Evolutionary conservation across 2,329 filamentous ascomycete species (phyloP).

Genomic region (Pseudogymnoascus sp.): DNA sequence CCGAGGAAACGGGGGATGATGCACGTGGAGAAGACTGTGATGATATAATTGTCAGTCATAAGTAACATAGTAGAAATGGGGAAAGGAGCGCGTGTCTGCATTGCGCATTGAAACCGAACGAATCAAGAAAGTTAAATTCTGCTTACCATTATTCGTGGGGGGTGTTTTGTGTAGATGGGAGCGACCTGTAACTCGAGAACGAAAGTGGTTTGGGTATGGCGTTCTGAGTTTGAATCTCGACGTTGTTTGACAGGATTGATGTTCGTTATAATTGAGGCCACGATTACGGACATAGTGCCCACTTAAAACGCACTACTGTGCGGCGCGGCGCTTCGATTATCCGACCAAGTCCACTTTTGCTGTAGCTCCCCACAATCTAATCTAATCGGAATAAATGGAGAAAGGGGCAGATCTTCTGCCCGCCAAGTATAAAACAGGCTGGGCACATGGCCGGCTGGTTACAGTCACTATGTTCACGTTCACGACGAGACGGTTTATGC

Average conservation of each 20-base stretch:
- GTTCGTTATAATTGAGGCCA: constrained; percentile 9
- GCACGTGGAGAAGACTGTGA: constrained; percentile 31
- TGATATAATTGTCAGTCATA: neutral
- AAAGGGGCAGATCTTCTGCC: neutral
- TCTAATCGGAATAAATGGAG: constrained; percentile 6
- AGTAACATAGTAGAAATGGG: neutral
- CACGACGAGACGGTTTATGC: too few species aligned
- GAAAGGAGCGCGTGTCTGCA: neutral
- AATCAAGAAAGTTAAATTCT: neutral
- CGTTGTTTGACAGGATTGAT: neutral
- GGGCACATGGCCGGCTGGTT: neutral
- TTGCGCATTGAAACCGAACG: neutral
- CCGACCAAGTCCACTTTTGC: neutral
- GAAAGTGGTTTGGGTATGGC: constrained; percentile 1
- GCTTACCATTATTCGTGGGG: neutral
- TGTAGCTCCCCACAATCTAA: constrained; percentile 7
- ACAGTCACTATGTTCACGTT: neutral
- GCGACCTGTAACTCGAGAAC: constrained; percentile 1
- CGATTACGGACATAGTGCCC: constrained; percentile 9
- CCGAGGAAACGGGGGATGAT: constrained; percentile 47
- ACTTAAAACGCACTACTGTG: constrained; percentile 4
- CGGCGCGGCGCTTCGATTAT: constrained; percentile 1
- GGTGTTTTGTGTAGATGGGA: neutral
- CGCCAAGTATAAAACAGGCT: neutral
- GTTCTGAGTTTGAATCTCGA: constrained; percentile 3